Base-by-base conservation (phyloP, 2,329 filamentous ascomycete species). In the Aspergillus bombycis region DNA sequence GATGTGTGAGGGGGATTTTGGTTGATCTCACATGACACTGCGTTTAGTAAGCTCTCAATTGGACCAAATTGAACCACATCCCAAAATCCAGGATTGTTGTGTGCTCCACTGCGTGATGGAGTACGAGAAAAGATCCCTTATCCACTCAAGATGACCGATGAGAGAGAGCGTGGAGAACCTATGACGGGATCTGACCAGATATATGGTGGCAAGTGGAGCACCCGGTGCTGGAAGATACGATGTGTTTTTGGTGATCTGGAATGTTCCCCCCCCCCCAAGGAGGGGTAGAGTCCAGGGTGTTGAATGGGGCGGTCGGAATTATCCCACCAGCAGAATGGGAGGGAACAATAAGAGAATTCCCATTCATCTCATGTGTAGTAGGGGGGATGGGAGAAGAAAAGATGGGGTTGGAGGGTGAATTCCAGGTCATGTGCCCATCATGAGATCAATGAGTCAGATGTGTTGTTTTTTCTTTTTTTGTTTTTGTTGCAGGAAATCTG, bases 141-240 rank as follows among this genome's bases (percentile, higher is more conserved):
- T 52, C 48, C 48, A 52, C 48, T 52, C 28, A 52, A 52, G 23
- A 10, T 52, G 28, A 19, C 19, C 8, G 48, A 52, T 12, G 28
- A 10, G 19, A 50, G 28, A n/a, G 52, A 19, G 11, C 58, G 48
- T 60, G 58, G 58, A 60, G 58, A 54, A 50, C n/a, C 34, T 41
- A 60, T 60, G 58, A 60, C 48, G 48, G 48, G 34, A 36, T 55
- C 19, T 53, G 57, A 60, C 58, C 58, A 60, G 48, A 54, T 41
- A 53, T 30, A 60, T 54, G 58, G 32, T 60, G 58, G 58, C 58
- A 54, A 60, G 58, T 60, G 58, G 58, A 45, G 58, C 21, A n/a
- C 19, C 16, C 16, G 16, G 28, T 23, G 46, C 23, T 50, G 46
- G 46, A 50, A 50, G 46, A 28, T 23, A 52, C 48, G 48, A 52